Percentiles rank a stretch among this genome's conserved stretches.
Evolutionary conservation across 306 rosid species (phyloP).

Genomic region (Sicyos edulis): DNA sequence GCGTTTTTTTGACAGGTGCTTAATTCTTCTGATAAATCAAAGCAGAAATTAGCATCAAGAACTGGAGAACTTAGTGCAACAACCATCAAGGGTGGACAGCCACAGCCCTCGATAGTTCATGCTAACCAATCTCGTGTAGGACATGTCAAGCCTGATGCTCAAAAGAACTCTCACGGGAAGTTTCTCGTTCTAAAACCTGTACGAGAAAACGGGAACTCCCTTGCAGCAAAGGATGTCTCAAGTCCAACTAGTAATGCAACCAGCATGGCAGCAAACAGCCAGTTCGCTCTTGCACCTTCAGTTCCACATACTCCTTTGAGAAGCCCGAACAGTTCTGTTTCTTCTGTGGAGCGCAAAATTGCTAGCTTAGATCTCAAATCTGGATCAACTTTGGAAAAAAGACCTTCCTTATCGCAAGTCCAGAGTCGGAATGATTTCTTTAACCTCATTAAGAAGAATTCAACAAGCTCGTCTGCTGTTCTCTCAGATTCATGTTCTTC

Average conservation of each 20-base stretch:
- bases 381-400: conserved; percentile 68
- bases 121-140: conserved; percentile 62
- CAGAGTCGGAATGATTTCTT: conserved; percentile 97
- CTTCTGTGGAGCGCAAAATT: conserved; percentile 56
- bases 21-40: conserved; percentile 76
- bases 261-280: conserved; percentile 50
- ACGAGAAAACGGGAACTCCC: conserved; percentile 73
- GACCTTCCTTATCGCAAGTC: conserved; percentile 65
- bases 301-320: conserved; percentile 51
- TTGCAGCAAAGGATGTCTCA: conserved; percentile 56
- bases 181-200: conserved; percentile 81
- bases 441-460: conserved; percentile 68
- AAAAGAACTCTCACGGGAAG: conserved; percentile 82
- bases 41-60: conserved; percentile 58
- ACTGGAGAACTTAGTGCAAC: conserved; percentile 49
- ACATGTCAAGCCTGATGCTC: conserved; percentile 57
- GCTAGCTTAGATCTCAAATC: conserved; percentile 60
- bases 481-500: conserved; percentile 50
- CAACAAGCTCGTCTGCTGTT: conserved; percentile 40
- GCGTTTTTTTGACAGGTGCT: conserved; percentile 37
- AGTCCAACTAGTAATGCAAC: conserved; percentile 54
- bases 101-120: conserved; percentile 46
- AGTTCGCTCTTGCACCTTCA: conserved; percentile 55
- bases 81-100: conserved; percentile 54
- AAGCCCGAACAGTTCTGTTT: conserved; percentile 51